Percentiles rank a stretch among this genome's conserved stretches.
Evolutionary conservation across 2,329 filamentous ascomycete genomes (phyloP).

Genomic region (Elsinoe australis): DNA sequence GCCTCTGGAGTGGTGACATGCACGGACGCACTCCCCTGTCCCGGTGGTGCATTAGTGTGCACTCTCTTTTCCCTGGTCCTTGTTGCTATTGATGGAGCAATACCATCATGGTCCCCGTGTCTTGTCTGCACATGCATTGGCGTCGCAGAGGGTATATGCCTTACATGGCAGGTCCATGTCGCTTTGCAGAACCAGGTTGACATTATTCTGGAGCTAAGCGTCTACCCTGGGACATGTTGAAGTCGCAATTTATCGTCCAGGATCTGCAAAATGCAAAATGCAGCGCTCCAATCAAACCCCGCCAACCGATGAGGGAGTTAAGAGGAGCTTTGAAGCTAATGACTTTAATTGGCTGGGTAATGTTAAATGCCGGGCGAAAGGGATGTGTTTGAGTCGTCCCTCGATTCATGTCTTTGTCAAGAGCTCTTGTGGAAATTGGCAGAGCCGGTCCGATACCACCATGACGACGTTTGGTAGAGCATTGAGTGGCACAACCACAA

Average conservation of each 20-base stretch:
- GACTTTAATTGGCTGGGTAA: too few species aligned
- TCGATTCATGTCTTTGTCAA: constrained; percentile 1
- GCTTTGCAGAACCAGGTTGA: not conserved
- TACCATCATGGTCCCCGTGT: constrained; percentile 1
- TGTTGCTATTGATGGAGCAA: constrained; percentile 12
- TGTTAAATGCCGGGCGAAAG: too few species aligned
- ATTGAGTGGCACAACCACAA: constrained; percentile 1
- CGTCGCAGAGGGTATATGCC: not conserved
- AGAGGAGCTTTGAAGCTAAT: too few species aligned
- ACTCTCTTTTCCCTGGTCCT: not conserved
- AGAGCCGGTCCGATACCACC: not conserved
- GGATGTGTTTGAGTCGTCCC: too few species aligned
- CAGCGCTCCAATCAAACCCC: too few species aligned
- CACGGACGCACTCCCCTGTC: not conserved
- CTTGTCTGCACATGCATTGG: not conserved
- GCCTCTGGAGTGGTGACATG: not conserved
- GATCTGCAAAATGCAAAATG: too few species aligned
- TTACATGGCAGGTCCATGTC: constrained; percentile 1
- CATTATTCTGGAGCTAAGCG: too few species aligned
- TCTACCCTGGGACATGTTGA: not conserved
- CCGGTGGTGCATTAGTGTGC: not conserved
- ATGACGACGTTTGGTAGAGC: not conserved
- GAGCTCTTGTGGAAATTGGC: not conserved
- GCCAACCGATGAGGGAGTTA: too few species aligned
- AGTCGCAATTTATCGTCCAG: too few species aligned